A percentile compares a stretch with the other conserved stretches of the same genome.
Conservation (phyloP, 2,329 filamentous ascomycete genomes). For the Fusarium incarnatum region DNA sequence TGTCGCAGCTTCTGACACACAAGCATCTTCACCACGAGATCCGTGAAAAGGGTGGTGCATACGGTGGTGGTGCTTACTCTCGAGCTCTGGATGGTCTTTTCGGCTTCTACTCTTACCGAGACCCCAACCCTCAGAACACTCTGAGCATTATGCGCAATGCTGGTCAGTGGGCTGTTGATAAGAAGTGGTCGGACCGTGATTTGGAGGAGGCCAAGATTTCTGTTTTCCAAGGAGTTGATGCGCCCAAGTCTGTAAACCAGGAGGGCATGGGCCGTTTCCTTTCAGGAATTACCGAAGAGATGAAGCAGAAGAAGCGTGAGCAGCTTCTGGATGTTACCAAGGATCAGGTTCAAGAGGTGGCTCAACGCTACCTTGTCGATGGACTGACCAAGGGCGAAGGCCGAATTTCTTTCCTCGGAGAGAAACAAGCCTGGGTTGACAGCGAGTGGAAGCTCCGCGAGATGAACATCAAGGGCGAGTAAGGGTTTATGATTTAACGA, state of each 20-base stretch:
- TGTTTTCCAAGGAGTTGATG: conserved; percentile 92
- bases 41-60: conserved; percentile 95
- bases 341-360: conserved; percentile 82
- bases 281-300: conserved; percentile 85
- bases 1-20: conserved; percentile 92
- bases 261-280: conserved; percentile 91
- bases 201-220: conserved; percentile 96
- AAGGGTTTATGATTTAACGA: conserved; percentile 29
- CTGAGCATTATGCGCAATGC: conserved; percentile 85
- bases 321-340: conserved; percentile 87
- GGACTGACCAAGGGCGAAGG: conserved; percentile 69
- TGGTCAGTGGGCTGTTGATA: conserved; percentile 84
- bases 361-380: conserved; percentile 83
- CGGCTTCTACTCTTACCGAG: conserved; percentile 95
- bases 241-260: conserved; percentile 84
- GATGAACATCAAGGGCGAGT: conserved; percentile 71
- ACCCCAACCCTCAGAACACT: conserved; percentile 92
- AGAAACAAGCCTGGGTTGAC: conserved; percentile 84
- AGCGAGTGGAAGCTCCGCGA: conserved; percentile 79
- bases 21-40: conserved; percentile 98
- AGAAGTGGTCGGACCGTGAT: conserved; percentile 83
- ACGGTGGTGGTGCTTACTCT: conserved; percentile 90
- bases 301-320: conserved; percentile 87
- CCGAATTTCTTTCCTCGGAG: conserved; percentile 80
- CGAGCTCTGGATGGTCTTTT: conserved; percentile 85